Percentiles rank a stretch among this genome's conserved stretches.
These are phyloP conservation scores for Lachnellula hyalina DNA, from an alignment of 2,329 filamentous ascomycete species.

Conservation along the genomic window DNA sequence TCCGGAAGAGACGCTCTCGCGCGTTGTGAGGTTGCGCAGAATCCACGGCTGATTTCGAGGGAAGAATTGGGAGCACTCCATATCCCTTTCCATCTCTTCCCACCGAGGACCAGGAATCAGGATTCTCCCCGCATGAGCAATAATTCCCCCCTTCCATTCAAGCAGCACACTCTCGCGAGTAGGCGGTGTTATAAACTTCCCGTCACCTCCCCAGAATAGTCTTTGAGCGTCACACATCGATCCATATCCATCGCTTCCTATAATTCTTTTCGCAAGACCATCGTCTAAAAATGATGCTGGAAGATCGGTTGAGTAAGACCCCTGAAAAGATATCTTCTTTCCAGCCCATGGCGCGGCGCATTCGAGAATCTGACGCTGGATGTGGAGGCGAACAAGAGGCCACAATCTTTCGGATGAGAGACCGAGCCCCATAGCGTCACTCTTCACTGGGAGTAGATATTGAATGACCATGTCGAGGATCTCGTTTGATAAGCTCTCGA, in stretches of 20 bases:
- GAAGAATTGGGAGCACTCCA: neutral
- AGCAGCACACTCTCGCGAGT: neutral
- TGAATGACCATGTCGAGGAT: conserved; percentile 6
- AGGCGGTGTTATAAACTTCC: neutral
- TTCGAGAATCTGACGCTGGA: neutral
- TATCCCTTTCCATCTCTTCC: neutral
- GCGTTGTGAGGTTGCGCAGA: neutral
- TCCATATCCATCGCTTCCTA: neutral
- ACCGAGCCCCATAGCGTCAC: neutral
- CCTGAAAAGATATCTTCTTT: conserved; percentile 3
- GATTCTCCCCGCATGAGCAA: neutral
- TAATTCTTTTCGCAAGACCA: neutral
- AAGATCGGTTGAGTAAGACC: conserved; percentile 1
- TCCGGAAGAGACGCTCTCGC: neutral
- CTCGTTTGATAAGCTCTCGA: conserved; percentile 5
- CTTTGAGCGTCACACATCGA: neutral
- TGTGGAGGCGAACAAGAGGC: neutral
- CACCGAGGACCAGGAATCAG: neutral
- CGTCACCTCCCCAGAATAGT: neutral
- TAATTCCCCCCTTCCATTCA: neutral
- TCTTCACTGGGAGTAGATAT: neutral
- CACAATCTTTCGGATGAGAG: neutral
- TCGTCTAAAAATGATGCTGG: neutral
- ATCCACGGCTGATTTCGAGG: neutral
- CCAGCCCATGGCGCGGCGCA: conserved; percentile 5